Conservation (phyloP, 805 yeast species). For the Helenozyma baotianmanensis region DNA sequence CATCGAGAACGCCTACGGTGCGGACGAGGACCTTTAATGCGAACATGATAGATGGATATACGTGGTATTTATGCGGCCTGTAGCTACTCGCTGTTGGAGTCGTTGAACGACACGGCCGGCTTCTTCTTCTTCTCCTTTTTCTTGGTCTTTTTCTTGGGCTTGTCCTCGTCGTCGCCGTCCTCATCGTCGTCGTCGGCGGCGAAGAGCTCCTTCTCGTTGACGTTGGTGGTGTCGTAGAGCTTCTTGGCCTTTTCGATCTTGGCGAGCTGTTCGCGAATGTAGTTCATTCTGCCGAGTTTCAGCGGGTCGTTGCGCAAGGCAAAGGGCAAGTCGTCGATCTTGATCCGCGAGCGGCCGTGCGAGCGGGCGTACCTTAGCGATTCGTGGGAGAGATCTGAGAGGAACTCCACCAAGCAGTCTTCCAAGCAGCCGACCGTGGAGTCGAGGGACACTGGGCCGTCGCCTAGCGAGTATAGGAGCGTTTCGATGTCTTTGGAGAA, state of each 20-base stretch:
- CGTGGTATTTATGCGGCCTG: no score
- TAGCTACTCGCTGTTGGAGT: constrained; percentile 13
- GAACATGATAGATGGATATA: no score
- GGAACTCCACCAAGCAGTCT: constrained; percentile 34
- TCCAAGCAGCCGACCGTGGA: constrained; percentile 36
- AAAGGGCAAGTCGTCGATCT: constrained; percentile 40
- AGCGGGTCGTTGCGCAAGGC: constrained; percentile 38
- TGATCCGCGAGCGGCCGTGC: constrained; percentile 36
- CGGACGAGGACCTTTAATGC: constrained; percentile 5
- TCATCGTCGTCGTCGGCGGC: constrained; percentile 17
- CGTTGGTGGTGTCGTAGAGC: constrained; percentile 33
- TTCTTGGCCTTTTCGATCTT: constrained; percentile 37
- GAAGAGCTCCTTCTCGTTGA: constrained; percentile 13
- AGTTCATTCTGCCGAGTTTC: constrained; percentile 37
- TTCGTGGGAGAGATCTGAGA: constrained; percentile 32
- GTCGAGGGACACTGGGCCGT: constrained; percentile 36
- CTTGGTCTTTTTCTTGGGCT: constrained; percentile 6
- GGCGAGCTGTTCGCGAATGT: constrained; percentile 35
- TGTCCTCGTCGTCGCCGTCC: constrained; percentile 9
- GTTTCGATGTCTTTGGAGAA: constrained; percentile 40
- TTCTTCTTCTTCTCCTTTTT: constrained; percentile 8
- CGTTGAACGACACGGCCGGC: constrained; percentile 9
- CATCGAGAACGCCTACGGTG: constrained; percentile 36
- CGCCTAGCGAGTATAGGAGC: constrained; percentile 38
- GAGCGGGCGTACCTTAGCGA: constrained; percentile 29